Evolutionary conservation across 177 flowering plant genomes (phyloP), one percentile per base, ranked within the genome.

Genomic region (Vitis hybrid): DNA sequence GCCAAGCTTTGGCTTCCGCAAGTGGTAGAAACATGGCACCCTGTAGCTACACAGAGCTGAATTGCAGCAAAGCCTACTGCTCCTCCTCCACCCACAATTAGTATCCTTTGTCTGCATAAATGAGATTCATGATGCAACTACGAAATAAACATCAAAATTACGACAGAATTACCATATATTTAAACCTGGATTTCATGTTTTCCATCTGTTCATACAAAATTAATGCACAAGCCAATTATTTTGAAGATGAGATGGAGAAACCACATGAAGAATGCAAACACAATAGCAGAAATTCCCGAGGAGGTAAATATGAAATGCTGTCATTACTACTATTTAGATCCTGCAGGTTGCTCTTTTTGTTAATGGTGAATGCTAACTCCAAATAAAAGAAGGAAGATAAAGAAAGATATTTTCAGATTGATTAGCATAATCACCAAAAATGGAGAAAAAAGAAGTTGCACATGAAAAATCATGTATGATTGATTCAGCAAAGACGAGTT

Each of bases 11-110:
- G 83, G 67, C 72, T 65, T 70, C 89, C 99, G 77, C 98, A 93
- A 52, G 98, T 91, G 62, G 97, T 86, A 50, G 87, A 70, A 51
- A 95, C 97, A 75, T 79, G 84, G 77, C 97, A 93, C 19, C 98
- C 94, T 16, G 79, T 80, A 78, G 93, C 90, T 15, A 89, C 97
- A 15, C 97, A 77, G 61, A 95, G 84, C 88, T 95, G 99, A 77
- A 93, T 84, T 74, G 97, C 99, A 70, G 97, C 65, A 66, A 89
- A 85, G 57, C 98, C 99, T 62, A 95, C 99, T 52, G 98, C 97
- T 76, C 99, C 99, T 65, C 99, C 98, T 53, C 98, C 99, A 52
- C 99, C 99, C 14, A 95, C 49, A 21, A 95, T 89, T 72, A 95
- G 79, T 21, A 95, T 68, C 74, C 88, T 89, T 76, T 93, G 96